These are phyloP conservation scores for Phialophora chinensis DNA, from an alignment of 2,329 filamentous ascomycete genomes.

Conservation along the genomic window DNA sequence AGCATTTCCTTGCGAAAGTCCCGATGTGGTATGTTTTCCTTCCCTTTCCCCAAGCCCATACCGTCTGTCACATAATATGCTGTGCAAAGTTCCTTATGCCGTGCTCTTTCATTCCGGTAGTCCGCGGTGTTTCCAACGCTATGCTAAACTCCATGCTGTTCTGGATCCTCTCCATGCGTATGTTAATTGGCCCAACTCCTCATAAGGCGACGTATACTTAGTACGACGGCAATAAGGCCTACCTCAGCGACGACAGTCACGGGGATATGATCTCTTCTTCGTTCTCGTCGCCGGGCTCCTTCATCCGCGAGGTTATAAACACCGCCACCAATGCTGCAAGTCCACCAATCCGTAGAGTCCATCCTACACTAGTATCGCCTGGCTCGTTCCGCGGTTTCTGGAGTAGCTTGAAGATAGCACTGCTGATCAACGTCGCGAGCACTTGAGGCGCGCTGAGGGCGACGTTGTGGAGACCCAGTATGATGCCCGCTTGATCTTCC, in stretches of 20 bases:
- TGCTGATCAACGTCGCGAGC: conserved; percentile 82
- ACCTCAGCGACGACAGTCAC: conserved; percentile 1
- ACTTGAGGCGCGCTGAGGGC: conserved; percentile 91
- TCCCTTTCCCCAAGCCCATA: background rate
- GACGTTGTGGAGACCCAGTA: conserved; percentile 95
- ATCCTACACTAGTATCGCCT: conserved; percentile 84
- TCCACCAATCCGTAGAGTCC: conserved; percentile 85
- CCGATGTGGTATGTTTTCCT: background rate
- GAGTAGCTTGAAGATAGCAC: conserved; percentile 79
- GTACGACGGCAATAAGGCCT: background rate
- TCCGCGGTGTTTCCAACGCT: background rate
- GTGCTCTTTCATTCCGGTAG: background rate
- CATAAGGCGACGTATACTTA: conserved; percentile 1
- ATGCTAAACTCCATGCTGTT: conserved; percentile 2
- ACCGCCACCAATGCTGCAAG: conserved; percentile 77
- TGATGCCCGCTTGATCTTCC: conserved; percentile 81
- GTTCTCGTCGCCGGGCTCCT: conserved; percentile 32
- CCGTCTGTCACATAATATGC: background rate
- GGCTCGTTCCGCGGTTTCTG: conserved; percentile 86
- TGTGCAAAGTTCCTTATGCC: background rate
- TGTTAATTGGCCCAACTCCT: background rate
- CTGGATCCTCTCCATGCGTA: background rate
- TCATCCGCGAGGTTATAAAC: conserved; percentile 46
- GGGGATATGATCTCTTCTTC: conserved; percentile 20
- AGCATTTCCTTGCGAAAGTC: conserved; percentile 6